Evolutionary conservation across 768 basidiomycete genomes (phyloP), one percentile per base, ranked within the genome.

Genomic region (Trametes villosa): DNA sequence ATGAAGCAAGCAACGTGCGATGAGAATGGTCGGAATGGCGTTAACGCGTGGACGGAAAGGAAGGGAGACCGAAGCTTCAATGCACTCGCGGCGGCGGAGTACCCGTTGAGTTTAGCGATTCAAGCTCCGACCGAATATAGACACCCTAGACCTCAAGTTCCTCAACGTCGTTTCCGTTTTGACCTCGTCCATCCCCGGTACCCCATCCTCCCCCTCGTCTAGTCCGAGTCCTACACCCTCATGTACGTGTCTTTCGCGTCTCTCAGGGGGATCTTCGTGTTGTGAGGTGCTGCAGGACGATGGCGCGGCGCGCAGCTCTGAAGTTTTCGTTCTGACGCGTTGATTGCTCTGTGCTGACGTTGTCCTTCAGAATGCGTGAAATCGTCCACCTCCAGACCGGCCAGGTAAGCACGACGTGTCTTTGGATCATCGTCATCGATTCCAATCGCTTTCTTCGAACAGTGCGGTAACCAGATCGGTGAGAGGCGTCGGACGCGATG

Each of bases 381-480:
- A 98, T 98, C 79, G 96, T 98, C 76, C 96, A 98, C 81, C 88
- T 98, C 73, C 96, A 98, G 78, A 98, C 96, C 66, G 96, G 96
- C 81, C 96, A 97, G 87, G 94, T 94, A 71, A 69, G 81, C 74
- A 52, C 50, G 34, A 55, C 44, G 34, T 30, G 33, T 48, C 62
- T 56, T 34, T 33, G 26, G 38, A 31, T 38, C 34, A 27, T n/a
- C 15, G 58, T 22, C 33, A 49, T 54, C 27, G 27, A 42, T 44
- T 61, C 69, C 63, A 68, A 75, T 52, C 57, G 65, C 67, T 59
- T 66, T 70, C 72, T 64, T 63, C 68, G 38, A 31, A 41, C 68
- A 89, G 93, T 98, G 96, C 76, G 96, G 96, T 85, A 98, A 98
- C 92, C 96, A 98, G 84, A 96, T 97, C 76, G 96, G 96, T 94